Base-by-base conservation (phyloP, 2,329 filamentous ascomycete genomes). In the Fusarium dimerum region DNA sequence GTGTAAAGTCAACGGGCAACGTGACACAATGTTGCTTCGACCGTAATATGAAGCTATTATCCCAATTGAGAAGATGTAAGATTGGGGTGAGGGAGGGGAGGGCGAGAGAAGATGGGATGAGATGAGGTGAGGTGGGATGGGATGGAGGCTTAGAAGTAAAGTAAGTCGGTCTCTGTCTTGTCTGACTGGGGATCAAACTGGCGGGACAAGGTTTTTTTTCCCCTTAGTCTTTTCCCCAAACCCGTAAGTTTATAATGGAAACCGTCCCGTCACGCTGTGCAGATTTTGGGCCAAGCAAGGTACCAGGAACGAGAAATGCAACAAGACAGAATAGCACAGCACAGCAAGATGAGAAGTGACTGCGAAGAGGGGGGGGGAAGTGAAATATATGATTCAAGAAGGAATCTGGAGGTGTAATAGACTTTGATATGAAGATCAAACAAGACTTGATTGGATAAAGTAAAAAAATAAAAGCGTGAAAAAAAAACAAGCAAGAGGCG, bases 321-420 rank as follows among this genome's bases (percentile, higher is more conserved):
- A 36, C 32, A 36, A 36, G 20, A 26, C 20, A 26, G 32, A 4
- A 36, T 15, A 36, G 11, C 32, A 36, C 32, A 10, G 11, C 32
- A 5, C 32, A 40, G 17, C 17, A 40, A 13, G 15, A n/a, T 10
- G 16, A 18, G 8, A 40, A 40, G 39, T 16, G 39, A 16, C 17
- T 3, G 20, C 7, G 20, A 26, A 26, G 36, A 42, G 30, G 34
- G 41, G 30, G 43, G 40, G 36, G 39, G 20, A 41, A 39, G 20
- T 32, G 44, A 40, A 43, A 51, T 47, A 56, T 45, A 48, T 32
- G 50, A 50, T 26, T 46, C 17, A 20, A 53, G 48, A 45, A 43
- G 54, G 47, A 52, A 51, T 43, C 40, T 49, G 38, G 50, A 15
- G 53, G 43, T 58, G 52, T 50, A 56, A 56, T 36, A 15, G 32